Base-by-base conservation (phyloP, 2,329 filamentous ascomycete genomes). In the Diplocarpon rosae region DNA sequence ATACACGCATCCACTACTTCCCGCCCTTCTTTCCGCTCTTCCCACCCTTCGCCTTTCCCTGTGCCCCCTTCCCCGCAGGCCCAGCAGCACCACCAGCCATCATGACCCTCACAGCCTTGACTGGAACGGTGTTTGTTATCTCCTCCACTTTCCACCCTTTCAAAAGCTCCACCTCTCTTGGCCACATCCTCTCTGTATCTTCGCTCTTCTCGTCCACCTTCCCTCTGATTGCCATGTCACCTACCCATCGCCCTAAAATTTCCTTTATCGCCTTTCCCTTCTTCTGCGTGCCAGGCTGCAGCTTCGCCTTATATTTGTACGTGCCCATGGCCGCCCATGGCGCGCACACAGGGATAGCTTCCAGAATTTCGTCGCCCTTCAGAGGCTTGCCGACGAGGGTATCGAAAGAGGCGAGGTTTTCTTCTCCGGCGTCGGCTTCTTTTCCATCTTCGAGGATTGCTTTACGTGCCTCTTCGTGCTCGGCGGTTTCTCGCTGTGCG, bases 201-300 rank as follows among this genome's bases (percentile, higher is more conserved):
- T 66, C 63, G 31, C 70, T 67, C 46, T 66, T 65, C 59, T 82
- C 78, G 58, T 85, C 80, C 1, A 83, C 61, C 17, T 73, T 72
- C 5, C 70, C 70, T 59, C 75, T 79, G 1, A 39, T 45, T 28
- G 42, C 51, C 6, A 78, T 75, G 39, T 79, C 86, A 15, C 71
- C 64, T 52, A 82, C 73, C 89, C 90, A 95, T 48, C 76, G 75
- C 39, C 81, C 78, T n/a, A 96, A 65, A 28, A 96, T 82, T 64
- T 96, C 90, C 62, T 85, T 86, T 38, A 95, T 79, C 0, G 88
- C 89, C 62, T 95, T 96, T 9, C 92, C 90, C 67, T 95, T 95
- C 72, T 96, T 98, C 52, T 82, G 74, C 0, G 79, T 66, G 0
- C 92, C 92, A 0, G 92, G 92, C 65, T 96, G 92, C 56, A 98